These are phyloP conservation scores for Leccinum barrowsii DNA, from an alignment of 768 basidiomycete species.

Conservation along the genomic window DNA sequence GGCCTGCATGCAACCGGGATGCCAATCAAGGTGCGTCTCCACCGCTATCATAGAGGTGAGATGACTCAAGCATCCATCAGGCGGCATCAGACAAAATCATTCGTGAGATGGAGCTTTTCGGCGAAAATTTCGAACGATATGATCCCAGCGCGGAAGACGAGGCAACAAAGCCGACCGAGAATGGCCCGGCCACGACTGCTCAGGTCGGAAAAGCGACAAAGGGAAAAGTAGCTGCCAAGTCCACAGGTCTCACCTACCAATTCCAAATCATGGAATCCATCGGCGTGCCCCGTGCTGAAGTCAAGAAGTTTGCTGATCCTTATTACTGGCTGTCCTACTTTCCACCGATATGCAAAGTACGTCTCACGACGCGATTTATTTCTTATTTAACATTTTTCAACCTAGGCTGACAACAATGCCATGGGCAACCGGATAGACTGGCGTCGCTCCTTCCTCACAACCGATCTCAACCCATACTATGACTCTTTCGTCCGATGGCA, in stretches of 20 bases:
- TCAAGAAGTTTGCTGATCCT: slow-evolving; percentile 97
- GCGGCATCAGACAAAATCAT: slow-evolving; percentile 97
- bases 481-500: slow-evolving; percentile 98
- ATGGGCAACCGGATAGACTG: slow-evolving; percentile 98
- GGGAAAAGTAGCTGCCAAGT: slow-evolving; percentile 90
- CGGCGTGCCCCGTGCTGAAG: slow-evolving; percentile 80
- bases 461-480: slow-evolving; percentile 94
- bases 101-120: slow-evolving; percentile 95
- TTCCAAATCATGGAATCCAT: slow-evolving; percentile 99
- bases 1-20: slow-evolving; percentile 98
- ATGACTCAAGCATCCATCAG: slow-evolving; percentile 37
- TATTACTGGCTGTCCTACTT: slow-evolving; percentile 90
- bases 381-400: background rate
- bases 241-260: slow-evolving; percentile 91
- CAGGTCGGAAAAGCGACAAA: slow-evolving; percentile 86
- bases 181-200: slow-evolving; percentile 40
- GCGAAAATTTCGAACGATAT: slow-evolving; percentile 74
- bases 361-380: slow-evolving; percentile 21
- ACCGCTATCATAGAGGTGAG: background rate
- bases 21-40: slow-evolving; percentile 88
- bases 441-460: slow-evolving; percentile 92
- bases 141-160: slow-evolving; percentile 43
- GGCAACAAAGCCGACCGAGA: slow-evolving; percentile 38
- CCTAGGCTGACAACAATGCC: slow-evolving; percentile 66
- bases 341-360: slow-evolving; percentile 88